A percentile compares a stretch with the other conserved stretches of the same genome.
Conservation (phyloP, 2,329 filamentous ascomycete species). For the Ceratocystis cacaofunesta region DNA sequence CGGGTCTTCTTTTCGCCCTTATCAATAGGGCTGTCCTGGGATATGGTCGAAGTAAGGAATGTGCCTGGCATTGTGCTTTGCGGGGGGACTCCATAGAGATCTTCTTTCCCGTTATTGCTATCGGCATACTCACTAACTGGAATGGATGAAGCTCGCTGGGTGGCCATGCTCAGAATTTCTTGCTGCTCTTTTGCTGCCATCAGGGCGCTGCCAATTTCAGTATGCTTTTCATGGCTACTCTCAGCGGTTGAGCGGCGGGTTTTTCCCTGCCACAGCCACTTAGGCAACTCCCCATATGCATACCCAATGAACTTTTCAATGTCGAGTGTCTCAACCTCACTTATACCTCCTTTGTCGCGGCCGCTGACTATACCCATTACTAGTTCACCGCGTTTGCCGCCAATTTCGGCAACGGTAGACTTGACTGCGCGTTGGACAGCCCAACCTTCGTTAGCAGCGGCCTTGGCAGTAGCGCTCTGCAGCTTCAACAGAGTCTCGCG, state of each 20-base stretch:
- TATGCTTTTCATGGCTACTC: conserved; percentile 30
- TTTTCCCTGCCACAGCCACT: conserved; percentile 94
- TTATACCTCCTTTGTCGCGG: conserved; percentile 75
- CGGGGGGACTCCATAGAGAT: conserved; percentile 31
- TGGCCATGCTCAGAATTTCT: neutral
- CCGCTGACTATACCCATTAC: conserved; percentile 87
- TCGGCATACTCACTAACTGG: conserved; percentile 24
- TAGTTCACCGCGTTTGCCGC: conserved; percentile 85
- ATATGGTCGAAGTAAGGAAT: conserved; percentile 9
- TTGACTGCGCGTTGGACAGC: conserved; percentile 88
- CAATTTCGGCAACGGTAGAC: conserved; percentile 83
- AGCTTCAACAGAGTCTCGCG: conserved; percentile 67
- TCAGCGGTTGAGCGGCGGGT: conserved; percentile 47
- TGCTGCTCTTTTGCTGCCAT: conserved; percentile 15
- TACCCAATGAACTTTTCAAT: conserved; percentile 70
- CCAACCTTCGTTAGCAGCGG: conserved; percentile 78
- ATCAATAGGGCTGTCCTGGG: conserved; percentile 21
- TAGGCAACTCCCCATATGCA: conserved; percentile 65
- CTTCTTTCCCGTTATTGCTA: conserved; percentile 30
- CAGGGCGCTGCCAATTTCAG: conserved; percentile 27
- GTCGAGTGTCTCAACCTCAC: conserved; percentile 83
- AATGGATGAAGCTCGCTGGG: conserved; percentile 25
- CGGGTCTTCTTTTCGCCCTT: conserved; percentile 40
- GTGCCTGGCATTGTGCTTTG: conserved; percentile 11
- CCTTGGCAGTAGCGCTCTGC: conserved; percentile 75